These are phyloP conservation scores for Floccularia luteovirens DNA, from an alignment of 768 basidiomycete genomes.

Conservation along the genomic window DNA sequence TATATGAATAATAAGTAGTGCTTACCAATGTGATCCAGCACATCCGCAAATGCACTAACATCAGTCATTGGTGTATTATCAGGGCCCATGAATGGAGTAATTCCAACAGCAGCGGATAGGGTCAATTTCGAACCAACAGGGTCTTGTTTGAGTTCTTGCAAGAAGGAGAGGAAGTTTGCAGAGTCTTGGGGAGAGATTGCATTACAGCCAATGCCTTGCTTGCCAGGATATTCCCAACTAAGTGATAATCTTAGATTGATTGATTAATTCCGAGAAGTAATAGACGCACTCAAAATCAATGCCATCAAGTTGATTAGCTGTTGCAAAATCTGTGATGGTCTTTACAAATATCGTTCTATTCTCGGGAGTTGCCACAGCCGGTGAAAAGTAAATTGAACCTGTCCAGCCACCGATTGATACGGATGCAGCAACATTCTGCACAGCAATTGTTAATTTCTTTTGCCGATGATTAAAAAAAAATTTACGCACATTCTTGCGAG, in stretches of 20 bases:
- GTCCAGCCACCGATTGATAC: conserved; percentile 68
- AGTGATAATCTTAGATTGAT: neutral
- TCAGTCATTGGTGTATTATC: conserved; percentile 58
- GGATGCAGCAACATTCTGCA: conserved; percentile 46
- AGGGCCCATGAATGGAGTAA: conserved; percentile 33
- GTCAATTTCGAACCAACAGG: conserved; percentile 45
- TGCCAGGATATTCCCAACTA: conserved; percentile 81
- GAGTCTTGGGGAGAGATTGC: conserved; percentile 51
- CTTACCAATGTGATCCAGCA: conserved; percentile 43
- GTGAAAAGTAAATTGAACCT: conserved; percentile 57
- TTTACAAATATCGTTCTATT: conserved; percentile 62
- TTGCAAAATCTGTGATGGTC: conserved; percentile 41
- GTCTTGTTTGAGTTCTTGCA: conserved; percentile 58
- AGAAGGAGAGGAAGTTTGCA: conserved; percentile 73
- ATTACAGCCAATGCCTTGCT: conserved; percentile 68
- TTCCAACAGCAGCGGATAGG: conserved; percentile 40
- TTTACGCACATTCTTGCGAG: conserved; percentile 30
- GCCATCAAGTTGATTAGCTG: conserved; percentile 48
- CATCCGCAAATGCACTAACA: conserved; percentile 63
- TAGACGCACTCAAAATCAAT: conserved; percentile 42
- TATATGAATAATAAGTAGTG: neutral
- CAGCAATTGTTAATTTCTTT: neutral
- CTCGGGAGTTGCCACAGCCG: conserved; percentile 43
- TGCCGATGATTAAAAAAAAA: neutral
- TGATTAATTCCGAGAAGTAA: neutral